A percentile compares a stretch with the other conserved stretches of the same genome.
Evolutionary conservation across 495 filamentous ascomycete species (phyloP).

Genomic region (Pyrenula aspistea): DNA sequence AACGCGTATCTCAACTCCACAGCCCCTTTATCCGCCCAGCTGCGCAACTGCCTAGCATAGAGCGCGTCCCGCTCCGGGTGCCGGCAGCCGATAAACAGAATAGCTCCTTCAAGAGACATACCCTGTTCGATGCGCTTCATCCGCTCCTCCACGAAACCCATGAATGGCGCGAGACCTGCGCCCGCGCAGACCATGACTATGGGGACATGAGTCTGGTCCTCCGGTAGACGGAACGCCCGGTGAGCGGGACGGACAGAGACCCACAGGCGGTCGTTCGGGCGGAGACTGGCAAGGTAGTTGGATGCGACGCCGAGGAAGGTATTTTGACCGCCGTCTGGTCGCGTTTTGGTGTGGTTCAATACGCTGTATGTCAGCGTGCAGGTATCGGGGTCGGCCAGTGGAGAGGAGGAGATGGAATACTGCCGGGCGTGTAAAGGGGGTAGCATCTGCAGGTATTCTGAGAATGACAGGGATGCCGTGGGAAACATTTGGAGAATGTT

Average conservation of each 20-base stretch:
- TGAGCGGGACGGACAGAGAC: conserved; percentile 46
- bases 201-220: conserved; percentile 42
- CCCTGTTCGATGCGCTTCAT: conserved; percentile 33
- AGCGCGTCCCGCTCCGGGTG: conserved; percentile 42
- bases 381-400: conserved; percentile 40
- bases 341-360: conserved; percentile 29
- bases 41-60: conserved; percentile 44
- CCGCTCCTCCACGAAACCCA: conserved; percentile 59
- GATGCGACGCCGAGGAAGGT: conserved; percentile 47
- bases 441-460: conserved; percentile 53
- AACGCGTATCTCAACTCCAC: conserved; percentile 48
- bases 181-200: conserved; percentile 52
- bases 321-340: conserved; percentile 9
- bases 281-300: conserved; percentile 43
- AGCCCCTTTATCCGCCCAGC: conserved; percentile 44
- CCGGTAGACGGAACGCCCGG: conserved; percentile 54
- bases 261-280: conserved; percentile 46
- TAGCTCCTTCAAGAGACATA: conserved; percentile 36
- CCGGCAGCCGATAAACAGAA: conserved; percentile 56
- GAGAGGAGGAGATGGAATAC: conserved; percentile 73
- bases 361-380: conserved; percentile 58
- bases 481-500: conserved; percentile 52
- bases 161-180: conserved; percentile 55
- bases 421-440: conserved; percentile 67
- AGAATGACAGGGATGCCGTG: conserved; percentile 41